Base-by-base conservation (phyloP, 2,329 filamentous ascomycete genomes). In the Scedosporium aurantiacum region DNA sequence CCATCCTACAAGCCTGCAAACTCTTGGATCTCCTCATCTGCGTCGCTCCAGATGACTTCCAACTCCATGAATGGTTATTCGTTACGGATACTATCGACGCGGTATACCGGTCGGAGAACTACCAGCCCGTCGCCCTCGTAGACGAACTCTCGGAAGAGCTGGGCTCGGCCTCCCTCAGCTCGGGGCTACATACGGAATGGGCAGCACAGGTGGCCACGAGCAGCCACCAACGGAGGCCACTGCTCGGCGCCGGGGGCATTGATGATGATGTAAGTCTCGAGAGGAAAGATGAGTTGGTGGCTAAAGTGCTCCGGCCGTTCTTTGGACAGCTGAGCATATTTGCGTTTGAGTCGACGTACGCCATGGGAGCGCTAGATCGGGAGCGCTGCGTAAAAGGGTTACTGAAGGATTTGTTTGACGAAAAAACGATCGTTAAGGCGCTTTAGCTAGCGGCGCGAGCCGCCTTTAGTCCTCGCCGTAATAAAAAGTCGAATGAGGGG, bases 61-160 rank as follows among this genome's bases (percentile, higher is more conserved):
- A 97, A 73, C 82, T 97, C n/a, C 88, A 96, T 68, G 91, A 97
- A 76, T 99, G 94, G 94, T 83, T 97, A 3, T 99, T 96, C 72
- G 87, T 99, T 61, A 96, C 91, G 1, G 94, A 99, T 73, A 97
- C 93, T 14, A 92, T 97, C 65, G 94, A 99, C 68, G 92, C 94
- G 1, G 89, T 99, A 40, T 96, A 99, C 73, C 86, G 89, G 12
- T 86, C 90, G 0, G 75, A 84, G 14, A 77, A 79, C 59, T 87
- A 87, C 75, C 81, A 85, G 63, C 82, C 90, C 1, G 77, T 89
- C 2, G 90, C 90, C 2, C 81, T 97, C 4, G 88, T 89, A 0
- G 94, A 97, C 67, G 89, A 94, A 68, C 79, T 96, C 7, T 88
- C 90, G 0, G 90, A 95, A 66, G 86, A 87, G 61, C 78, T 96